These are phyloP conservation scores for Mycosarcoma mackinlayi DNA, from an alignment of 1,284 basidiomycete species.

Conservation along the genomic window DNA sequence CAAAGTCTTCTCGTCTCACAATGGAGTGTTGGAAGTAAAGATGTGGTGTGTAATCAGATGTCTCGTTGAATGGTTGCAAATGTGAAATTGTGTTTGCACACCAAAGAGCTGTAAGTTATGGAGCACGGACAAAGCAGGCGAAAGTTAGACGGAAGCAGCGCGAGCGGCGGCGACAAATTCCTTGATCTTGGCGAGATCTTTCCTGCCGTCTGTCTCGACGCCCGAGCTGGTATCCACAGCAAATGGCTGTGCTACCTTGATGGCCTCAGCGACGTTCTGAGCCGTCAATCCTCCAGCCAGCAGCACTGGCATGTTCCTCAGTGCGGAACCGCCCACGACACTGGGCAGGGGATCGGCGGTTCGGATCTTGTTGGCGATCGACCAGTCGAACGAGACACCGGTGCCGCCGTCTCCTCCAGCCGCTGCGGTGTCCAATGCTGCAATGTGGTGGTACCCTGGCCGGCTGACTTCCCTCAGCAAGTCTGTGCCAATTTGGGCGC, in stretches of 20 bases:
- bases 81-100: too few relatives aligned
- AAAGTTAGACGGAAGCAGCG: background rate
- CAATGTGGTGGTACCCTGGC: constrained; percentile 62
- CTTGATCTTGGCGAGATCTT: constrained; percentile 57
- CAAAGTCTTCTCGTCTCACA: background rate
- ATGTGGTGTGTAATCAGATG: too few relatives aligned
- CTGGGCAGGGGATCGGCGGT: constrained; percentile 33
- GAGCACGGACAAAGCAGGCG: background rate
- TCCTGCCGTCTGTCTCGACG: constrained; percentile 62
- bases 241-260: constrained; percentile 38
- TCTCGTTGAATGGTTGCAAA: background rate
- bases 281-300: constrained; percentile 63
- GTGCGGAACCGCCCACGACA: constrained; percentile 27
- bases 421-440: constrained; percentile 59
- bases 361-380: constrained; percentile 40
- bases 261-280: constrained; percentile 57
- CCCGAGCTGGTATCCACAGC: constrained; percentile 64
- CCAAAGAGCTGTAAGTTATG: too few relatives aligned
- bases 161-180: constrained; percentile 43
- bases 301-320: constrained; percentile 47
- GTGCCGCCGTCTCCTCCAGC: constrained; percentile 54
- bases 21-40: background rate
- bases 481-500: constrained; percentile 15
- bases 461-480: constrained; percentile 54
- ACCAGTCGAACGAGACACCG: constrained; percentile 61